Base-by-base conservation (phyloP, 805 yeast species). In the Kodamaea laetipori region DNA sequence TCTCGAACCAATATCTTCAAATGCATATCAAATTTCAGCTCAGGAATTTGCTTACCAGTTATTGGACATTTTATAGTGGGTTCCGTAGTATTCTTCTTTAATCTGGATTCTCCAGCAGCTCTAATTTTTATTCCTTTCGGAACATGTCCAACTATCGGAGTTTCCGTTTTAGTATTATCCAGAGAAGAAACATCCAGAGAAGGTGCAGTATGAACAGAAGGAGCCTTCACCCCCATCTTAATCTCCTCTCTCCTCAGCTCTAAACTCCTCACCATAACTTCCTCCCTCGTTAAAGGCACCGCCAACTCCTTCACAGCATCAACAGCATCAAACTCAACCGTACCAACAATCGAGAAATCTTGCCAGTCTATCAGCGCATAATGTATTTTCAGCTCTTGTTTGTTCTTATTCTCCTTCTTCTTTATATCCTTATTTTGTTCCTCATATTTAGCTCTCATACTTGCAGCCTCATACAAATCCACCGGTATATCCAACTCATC, bases 331-430 rank as follows among this genome's bases (percentile, higher is more conserved):
- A 89, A 84, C 38, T 74, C 80, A 10, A 90, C 71, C 2, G 83
- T 80, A 39, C 82, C 88, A 6, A 87, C 84, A 12, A 87, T 71
- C 2, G 74, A 71, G 57, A 90, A 92, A 49, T 86, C 87, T 44
- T 82, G 82, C 99, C 99, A 92, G 63, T 90, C 90, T 16, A 89
- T 82, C 7, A 85, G 77, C 0, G 90, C 88, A 63, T 75, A 87
- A 32, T 77, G 82, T 4, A 80, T 51, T 44, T 63, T 65, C 19
- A 55, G 50, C 45, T 73, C 73, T 30, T 77, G 73, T 35, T 60
- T 51, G 35, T 57, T 61, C 39, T 42, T 60, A 48, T 47, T 65
- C 63, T 52, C 71, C 4, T 48, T 49, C 61, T 46, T 34, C 32
- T 27, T 36, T 16, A 53, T 58, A 6, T 66, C 66, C 41, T 68